Base-by-base conservation (phyloP, 176 grass and related monocot species). In the Oryza coarctata region DNA sequence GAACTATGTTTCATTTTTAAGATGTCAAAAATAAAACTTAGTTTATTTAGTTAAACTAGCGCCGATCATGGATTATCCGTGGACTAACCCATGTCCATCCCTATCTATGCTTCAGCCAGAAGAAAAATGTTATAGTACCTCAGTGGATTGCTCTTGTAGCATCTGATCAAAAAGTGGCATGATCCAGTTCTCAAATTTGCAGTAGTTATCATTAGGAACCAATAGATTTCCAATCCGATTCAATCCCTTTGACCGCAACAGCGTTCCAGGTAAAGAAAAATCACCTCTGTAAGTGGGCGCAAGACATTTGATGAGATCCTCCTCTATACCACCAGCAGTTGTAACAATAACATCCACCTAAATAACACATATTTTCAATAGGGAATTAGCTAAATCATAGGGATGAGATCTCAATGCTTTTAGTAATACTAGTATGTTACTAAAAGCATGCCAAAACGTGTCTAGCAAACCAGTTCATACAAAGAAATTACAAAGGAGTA, bases 111-210 rank as follows among this genome's bases (percentile, higher is more conserved):
- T 73, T 22, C 34, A 77, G 23, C 18, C 0, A 25, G 45, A 77
- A 44, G 35, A 31, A 40, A 65, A 63, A 55, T 60, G 50, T 3
- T 12, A 63, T 68, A 40, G 31, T 89, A 94, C 94, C 92, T 92
- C 81, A 55, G 28, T 83, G 39, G 92, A 90, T 76, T 98, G 95
- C 82, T 98, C 95, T 65, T 86, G 77, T 61, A 98, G 81, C 92
- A 98, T 90, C 78, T 94, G 70, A 52, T 95, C 88, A 58, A 98
- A 88, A 67, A 95, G 30, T 36, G 95, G 95, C 88, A 95, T 94
- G 75, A 98, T 91, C 92, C 95, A 95, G 49, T 98, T 87, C 68
- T 98, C 95, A 93, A 98, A 98, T 79, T 98, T 98, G 86, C 95
- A 98, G 32, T 98, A 98, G 78, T 98, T 98, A 77, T 93, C 95